A percentile compares a stretch with the other conserved stretches of the same genome.
phyloP scores from a whole-genome alignment of 768 basidiomycete genomes.

The Hemileccinum impolitum region DNA sequence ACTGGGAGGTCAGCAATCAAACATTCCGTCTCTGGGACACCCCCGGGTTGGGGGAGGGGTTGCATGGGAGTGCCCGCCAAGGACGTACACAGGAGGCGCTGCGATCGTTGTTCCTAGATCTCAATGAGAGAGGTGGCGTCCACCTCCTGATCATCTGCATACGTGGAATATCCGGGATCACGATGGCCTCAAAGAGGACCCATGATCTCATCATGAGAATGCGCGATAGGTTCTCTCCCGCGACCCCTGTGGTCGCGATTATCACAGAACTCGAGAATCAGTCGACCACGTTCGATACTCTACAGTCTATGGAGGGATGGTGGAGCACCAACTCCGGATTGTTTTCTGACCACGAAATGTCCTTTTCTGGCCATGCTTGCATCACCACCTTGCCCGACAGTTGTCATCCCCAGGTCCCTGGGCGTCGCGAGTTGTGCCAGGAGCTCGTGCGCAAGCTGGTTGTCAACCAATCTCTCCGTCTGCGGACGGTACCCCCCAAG shows the following conservation, averaged over 20 bases:
- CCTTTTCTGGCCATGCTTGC: constrained; percentile 36
- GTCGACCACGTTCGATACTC: constrained; percentile 8
- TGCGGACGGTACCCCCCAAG: constrained; percentile 15
- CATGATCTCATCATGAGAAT: constrained; percentile 16
- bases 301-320: constrained; percentile 35
- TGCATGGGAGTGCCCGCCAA: constrained; percentile 14
- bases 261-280: constrained; percentile 31
- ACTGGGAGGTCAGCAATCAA: constrained; percentile 8
- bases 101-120: constrained; percentile 19
- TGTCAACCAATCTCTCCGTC: constrained; percentile 10
- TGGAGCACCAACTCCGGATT: constrained; percentile 31
- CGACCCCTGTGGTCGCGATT: constrained; percentile 25
- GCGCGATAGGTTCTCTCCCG: constrained; percentile 13
- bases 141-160: constrained; percentile 29
- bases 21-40: constrained; percentile 30
- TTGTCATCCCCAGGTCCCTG: constrained; percentile 18
- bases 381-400: constrained; percentile 31
- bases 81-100: constrained; percentile 19
- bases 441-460: constrained; percentile 19
- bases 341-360: constrained; percentile 30
- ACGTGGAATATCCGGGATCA: constrained; percentile 15
- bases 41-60: constrained; percentile 26
- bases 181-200: constrained; percentile 16
- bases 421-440: constrained; percentile 20
- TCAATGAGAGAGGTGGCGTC: constrained; percentile 19